Evolutionary conservation across 2,329 filamentous ascomycete species (phyloP).

Genomic region (Paracoccidioides brasiliensis): DNA sequence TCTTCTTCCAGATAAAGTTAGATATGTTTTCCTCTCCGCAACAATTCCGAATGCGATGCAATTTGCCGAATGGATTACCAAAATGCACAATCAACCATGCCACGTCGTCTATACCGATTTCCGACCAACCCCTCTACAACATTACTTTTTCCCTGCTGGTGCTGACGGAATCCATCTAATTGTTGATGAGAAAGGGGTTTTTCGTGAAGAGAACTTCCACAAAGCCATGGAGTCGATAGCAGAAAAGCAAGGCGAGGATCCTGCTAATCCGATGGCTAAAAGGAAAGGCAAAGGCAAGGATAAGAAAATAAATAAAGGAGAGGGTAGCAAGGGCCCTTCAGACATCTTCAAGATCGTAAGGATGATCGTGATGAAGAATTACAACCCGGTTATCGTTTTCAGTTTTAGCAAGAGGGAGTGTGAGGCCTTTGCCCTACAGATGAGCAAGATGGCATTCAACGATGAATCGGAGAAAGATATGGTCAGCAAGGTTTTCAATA

Average conservation of each 20-base stretch:
- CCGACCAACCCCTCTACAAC: conserved; percentile 86
- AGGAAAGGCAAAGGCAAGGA: conserved; percentile 79
- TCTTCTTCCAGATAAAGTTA: conserved; percentile 91
- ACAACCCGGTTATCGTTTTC: conserved; percentile 97
- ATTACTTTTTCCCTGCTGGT: conserved; percentile 92
- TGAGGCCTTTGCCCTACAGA: conserved; percentile 75
- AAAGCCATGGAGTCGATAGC: conserved; percentile 86
- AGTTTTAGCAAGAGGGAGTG: conserved; percentile 98
- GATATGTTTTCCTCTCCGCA: conserved; percentile 94
- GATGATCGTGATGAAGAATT: conserved; percentile 97
- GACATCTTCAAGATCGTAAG: conserved; percentile 97
- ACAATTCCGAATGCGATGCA: conserved; percentile 99
- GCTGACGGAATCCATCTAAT: conserved; percentile 87
- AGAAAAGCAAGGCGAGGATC: conserved; percentile 73
- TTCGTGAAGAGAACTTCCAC: conserved; percentile 95
- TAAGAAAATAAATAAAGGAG: conserved; percentile 83
- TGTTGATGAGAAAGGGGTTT: conserved; percentile 92
- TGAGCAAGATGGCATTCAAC: conserved; percentile 84
- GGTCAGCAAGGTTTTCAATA: conserved; percentile 88
- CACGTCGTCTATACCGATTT: conserved; percentile 99
- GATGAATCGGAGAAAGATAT: conserved; percentile 89
- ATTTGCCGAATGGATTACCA: conserved; percentile 98
- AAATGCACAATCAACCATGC: conserved; percentile 93
- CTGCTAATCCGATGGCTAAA: conserved; percentile 64
- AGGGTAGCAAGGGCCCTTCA: conserved; percentile 52